Percentiles rank a stretch among this genome's conserved stretches.
Evolutionary conservation across 331 rosid species (phyloP).

Genomic region (Quercus phellos): DNA sequence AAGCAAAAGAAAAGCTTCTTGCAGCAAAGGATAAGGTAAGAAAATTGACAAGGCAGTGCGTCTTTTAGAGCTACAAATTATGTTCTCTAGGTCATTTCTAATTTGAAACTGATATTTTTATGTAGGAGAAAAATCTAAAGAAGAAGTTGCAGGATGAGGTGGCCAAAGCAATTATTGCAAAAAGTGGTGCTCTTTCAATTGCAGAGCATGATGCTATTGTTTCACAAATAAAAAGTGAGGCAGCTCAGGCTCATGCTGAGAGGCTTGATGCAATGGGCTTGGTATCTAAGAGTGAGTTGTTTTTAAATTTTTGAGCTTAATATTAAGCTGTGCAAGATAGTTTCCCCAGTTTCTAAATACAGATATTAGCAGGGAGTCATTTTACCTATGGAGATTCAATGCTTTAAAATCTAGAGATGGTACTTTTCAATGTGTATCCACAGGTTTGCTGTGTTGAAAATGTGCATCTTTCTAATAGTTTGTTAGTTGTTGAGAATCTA

Average conservation of each 20-base stretch:
- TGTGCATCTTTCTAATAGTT: background rate
- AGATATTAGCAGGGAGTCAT: background rate
- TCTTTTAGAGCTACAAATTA: background rate
- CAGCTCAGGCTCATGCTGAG: constrained; percentile 53
- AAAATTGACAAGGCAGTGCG: background rate
- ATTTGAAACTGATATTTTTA: background rate
- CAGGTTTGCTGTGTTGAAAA: background rate
- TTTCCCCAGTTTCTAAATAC: no score
- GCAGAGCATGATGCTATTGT: constrained; percentile 44
- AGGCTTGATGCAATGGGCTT: constrained; percentile 40
- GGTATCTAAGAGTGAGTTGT: constrained; percentile 43
- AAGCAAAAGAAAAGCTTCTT: constrained; percentile 46
- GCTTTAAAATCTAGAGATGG: background rate
- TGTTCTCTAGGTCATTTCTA: background rate
- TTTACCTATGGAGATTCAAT: background rate
- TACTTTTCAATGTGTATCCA: background rate
- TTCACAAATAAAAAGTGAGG: constrained; percentile 39
- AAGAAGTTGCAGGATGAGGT: constrained; percentile 41
- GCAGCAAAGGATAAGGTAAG: constrained; percentile 68
- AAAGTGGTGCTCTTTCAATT: constrained; percentile 30
- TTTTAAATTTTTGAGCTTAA: background rate
- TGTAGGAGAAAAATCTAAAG: constrained; percentile 37
- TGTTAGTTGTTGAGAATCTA: background rate
- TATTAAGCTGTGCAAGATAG: background rate
- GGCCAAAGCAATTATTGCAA: constrained; percentile 33